Evolutionary conservation across 2,329 filamentous ascomycete genomes (phyloP).

Genomic region (Fusarium annulatum): DNA sequence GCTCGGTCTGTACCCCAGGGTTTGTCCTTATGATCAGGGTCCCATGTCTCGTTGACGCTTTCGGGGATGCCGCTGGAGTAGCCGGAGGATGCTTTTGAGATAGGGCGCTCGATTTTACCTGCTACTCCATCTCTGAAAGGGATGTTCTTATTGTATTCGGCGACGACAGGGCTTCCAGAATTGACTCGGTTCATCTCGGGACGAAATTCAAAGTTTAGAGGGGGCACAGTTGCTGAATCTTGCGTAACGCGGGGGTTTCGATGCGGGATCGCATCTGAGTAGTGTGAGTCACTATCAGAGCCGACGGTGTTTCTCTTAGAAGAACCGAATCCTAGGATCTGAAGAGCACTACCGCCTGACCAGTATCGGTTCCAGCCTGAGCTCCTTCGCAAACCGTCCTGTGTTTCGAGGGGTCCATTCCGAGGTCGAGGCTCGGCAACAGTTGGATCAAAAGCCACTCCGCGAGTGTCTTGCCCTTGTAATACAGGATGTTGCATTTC

Average conservation of each 20-base stretch:
- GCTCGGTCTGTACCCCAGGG: slow-evolving; percentile 63
- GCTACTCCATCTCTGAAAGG: slow-evolving; percentile 67
- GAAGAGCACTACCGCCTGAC: slow-evolving; percentile 76
- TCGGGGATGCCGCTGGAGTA: slow-evolving; percentile 75
- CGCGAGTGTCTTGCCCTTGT: slow-evolving; percentile 55
- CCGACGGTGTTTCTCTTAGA: slow-evolving; percentile 62
- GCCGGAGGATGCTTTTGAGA: slow-evolving; percentile 62
- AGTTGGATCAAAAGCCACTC: slow-evolving; percentile 53
- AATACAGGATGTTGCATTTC: slow-evolving; percentile 49
- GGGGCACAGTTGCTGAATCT: slow-evolving; percentile 76
- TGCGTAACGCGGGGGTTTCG: slow-evolving; percentile 63
- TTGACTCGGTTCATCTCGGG: slow-evolving; percentile 73
- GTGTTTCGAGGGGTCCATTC: slow-evolving; percentile 48
- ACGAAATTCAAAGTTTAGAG: slow-evolving; percentile 72
- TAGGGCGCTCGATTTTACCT: slow-evolving; percentile 69
- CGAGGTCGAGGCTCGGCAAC: slow-evolving; percentile 52
- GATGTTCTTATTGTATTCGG: slow-evolving; percentile 63
- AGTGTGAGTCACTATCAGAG: slow-evolving; percentile 67
- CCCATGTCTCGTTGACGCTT: slow-evolving; percentile 69
- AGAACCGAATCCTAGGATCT: slow-evolving; percentile 70
- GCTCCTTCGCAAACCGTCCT: slow-evolving; percentile 66
- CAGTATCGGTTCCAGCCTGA: slow-evolving; percentile 84
- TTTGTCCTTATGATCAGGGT: slow-evolving; percentile 57
- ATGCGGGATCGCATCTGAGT: slow-evolving; percentile 54
- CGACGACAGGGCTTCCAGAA: slow-evolving; percentile 76